Base-by-base conservation (phyloP, 305 asterid species). In the Euphrasia arctica region DNA sequence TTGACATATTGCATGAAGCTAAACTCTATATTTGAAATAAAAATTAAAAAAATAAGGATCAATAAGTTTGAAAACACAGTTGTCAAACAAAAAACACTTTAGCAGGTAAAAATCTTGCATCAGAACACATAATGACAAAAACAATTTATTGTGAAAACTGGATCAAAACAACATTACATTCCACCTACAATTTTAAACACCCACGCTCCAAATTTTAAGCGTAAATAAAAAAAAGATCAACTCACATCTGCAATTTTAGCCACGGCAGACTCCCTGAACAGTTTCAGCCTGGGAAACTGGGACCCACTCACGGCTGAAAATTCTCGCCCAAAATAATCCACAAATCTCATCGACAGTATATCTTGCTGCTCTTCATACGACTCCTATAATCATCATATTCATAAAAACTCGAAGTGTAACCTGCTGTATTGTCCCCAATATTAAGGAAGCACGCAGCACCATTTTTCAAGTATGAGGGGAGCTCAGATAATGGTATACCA, bases 171-270 rank as follows among this genome's bases (percentile, higher is more conserved):
- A 50, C 3, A 13, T 2, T 50, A 13, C 0, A 14, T 13, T 13
- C 28, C 25, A 14, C 55, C 55, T 13, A 14, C 55, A 50, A 14
- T 50, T 6, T 8, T 18, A 18, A 52, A 8, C 11, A 9, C 10
- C 18, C 4, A 25, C 28, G 14, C 14, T 54, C 60, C 60, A 27
- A 4, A 27, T 3, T 54, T 25, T 13, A 54, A 22, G 9, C 36
- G 5, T 18, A 13, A 22, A 9, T 4, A 27, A 51, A 73, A 68
- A 7, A 2, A 36, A 3, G 15, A 65, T 2, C 7, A 52, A 81
- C 93, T 88, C 82, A 85, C 93, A 67, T 85, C 90, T 41, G 88
- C 82, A 9, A 81, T 68, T 63, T 81, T 77, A 1, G 79, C 78
- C 60, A 54, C 60, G 10, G 60, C 39, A 11, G 60, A 54, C 8